Conservation (phyloP, 805 yeast genomes). For the Ogataea populi-albae region DNA sequence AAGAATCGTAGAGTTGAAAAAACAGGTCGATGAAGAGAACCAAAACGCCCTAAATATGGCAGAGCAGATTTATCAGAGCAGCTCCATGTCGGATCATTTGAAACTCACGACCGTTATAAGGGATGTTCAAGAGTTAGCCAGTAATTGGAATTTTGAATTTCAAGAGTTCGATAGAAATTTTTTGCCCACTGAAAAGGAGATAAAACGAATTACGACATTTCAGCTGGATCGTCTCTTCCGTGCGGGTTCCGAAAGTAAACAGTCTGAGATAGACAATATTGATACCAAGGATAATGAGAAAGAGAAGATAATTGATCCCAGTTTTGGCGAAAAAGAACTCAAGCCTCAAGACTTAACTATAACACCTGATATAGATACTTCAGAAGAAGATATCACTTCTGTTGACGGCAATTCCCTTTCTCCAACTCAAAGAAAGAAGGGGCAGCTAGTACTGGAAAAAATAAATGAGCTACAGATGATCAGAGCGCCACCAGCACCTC, state of each 20-base stretch:
- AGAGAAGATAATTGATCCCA: not conserved
- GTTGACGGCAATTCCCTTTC: conserved; percentile 6
- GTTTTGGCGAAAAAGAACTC: not conserved
- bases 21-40: conserved; percentile 51
- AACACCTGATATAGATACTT: not conserved
- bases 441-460: conserved; percentile 23
- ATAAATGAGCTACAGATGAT: conserved; percentile 24
- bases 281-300: conserved; percentile 5
- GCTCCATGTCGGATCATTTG: conserved; percentile 63
- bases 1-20: conserved; percentile 56
- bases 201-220: conserved; percentile 82
- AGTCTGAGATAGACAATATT: conserved; percentile 12
- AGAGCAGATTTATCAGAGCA: conserved; percentile 49
- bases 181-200: conserved; percentile 90
- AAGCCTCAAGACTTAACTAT: not conserved
- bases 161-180: conserved; percentile 72
- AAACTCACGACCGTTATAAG: conserved; percentile 67
- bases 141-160: conserved; percentile 84
- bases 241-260: conserved; percentile 38
- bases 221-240: conserved; percentile 75
- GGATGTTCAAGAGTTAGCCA: conserved; percentile 75
- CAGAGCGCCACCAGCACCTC: conserved; percentile 5
- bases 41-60: conserved; percentile 42
- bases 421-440: conserved; percentile 16
- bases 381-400: not conserved